A percentile compares a stretch with the other conserved stretches of the same genome.
Evolutionary conservation across 495 filamentous ascomycete genomes (phyloP).

Genomic region (Cudoniella acicularis): DNA sequence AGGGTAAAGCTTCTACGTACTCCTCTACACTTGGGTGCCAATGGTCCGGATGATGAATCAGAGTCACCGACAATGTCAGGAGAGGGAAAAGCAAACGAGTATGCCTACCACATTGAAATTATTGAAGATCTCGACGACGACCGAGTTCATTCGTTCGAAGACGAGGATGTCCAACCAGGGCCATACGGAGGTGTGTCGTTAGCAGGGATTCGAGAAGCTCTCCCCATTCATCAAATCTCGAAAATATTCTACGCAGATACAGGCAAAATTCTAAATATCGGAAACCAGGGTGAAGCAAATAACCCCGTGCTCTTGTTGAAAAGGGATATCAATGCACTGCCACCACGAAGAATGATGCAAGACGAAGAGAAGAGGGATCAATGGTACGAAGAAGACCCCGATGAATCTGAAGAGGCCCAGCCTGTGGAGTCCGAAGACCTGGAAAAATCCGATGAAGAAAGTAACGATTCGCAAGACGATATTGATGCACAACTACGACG

Average conservation of each 20-base stretch:
- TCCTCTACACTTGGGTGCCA: constrained; percentile 4
- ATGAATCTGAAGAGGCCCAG: background rate
- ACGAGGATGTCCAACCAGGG: constrained; percentile 53
- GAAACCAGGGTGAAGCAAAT: constrained; percentile 65
- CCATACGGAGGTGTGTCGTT: constrained; percentile 64
- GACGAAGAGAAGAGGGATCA: constrained; percentile 8
- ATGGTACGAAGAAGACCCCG: constrained; percentile 23
- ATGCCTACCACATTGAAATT: constrained; percentile 82
- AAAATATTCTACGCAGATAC: constrained; percentile 99
- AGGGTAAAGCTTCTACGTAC: constrained; percentile 61
- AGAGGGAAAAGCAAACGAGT: constrained; percentile 52
- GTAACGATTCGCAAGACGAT: constrained; percentile 56
- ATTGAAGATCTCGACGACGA: constrained; percentile 94
- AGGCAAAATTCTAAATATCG: constrained; percentile 89
- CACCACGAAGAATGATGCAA: constrained; percentile 41
- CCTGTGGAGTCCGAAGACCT: background rate
- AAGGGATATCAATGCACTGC: constrained; percentile 70
- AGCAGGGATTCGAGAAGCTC: constrained; percentile 77
- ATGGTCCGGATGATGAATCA: background rate
- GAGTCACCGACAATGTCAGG: constrained; percentile 10
- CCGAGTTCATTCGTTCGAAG: constrained; percentile 78
- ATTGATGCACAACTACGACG: constrained; percentile 65
- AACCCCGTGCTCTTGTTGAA: constrained; percentile 87
- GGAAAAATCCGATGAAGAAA: constrained; percentile 25
- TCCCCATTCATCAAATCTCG: constrained; percentile 87